Conservation (phyloP, 2,329 filamentous ascomycete species). For the Grosmannia penicillata region DNA sequence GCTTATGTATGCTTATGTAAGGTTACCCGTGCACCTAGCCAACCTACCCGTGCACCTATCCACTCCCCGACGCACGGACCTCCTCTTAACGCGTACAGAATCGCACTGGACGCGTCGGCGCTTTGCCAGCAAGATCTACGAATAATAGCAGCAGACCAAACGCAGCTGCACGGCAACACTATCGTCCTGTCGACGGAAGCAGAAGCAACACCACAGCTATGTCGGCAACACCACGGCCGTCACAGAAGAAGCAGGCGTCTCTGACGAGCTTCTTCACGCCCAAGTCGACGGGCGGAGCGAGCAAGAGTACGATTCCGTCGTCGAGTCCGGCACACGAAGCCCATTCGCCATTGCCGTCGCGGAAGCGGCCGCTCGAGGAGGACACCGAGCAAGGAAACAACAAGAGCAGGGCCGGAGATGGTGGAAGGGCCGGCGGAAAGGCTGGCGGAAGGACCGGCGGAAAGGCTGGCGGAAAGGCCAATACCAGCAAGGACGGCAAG, state of each 20-base stretch:
- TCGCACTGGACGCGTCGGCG: too few species aligned
- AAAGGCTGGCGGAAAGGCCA: too few species aligned
- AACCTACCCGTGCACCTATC: too few species aligned
- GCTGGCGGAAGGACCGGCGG: constrained; percentile 18
- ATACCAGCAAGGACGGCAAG: too few species aligned
- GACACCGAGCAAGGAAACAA: constrained; percentile 27
- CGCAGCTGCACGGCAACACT: too few species aligned
- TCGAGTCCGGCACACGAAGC: constrained; percentile 12
- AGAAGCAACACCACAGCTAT: constrained; percentile 12
- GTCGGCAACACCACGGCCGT: constrained; percentile 23
- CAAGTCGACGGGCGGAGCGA: constrained; percentile 22
- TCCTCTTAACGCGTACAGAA: too few species aligned
- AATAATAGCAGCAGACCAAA: too few species aligned
- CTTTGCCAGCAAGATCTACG: too few species aligned
- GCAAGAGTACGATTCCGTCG: constrained; percentile 12
- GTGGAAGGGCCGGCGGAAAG: constrained; percentile 21
- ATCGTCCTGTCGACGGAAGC: too few species aligned
- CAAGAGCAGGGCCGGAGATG: neutral
- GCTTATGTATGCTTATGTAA: too few species aligned
- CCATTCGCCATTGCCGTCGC: constrained; percentile 14
- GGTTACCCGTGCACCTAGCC: too few species aligned
- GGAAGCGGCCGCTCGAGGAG: constrained; percentile 38
- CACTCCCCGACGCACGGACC: too few species aligned
- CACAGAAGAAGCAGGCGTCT: constrained; percentile 58
- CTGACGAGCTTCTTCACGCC: constrained; percentile 77